A percentile compares a stretch with the other conserved stretches of the same genome.
phyloP scores from a whole-genome alignment of 2,329 filamentous ascomycete species.

The Emmonsia crescens region DNA sequence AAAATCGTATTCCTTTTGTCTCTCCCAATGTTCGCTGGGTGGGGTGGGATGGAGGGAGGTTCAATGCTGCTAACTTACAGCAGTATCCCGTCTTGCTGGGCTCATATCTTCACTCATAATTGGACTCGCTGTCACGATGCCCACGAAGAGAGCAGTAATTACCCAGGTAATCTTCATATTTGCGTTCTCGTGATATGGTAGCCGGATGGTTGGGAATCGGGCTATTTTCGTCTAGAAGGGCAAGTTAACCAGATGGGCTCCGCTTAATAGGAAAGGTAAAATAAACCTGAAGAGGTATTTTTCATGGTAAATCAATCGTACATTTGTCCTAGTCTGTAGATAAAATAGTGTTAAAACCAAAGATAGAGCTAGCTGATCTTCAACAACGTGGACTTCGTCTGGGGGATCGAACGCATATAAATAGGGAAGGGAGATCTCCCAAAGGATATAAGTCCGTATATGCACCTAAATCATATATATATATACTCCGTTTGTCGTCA shows the following conservation, averaged over 20 bases:
- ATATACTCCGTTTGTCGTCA: too few species aligned
- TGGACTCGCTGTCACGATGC: not conserved
- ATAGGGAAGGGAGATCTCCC: not conserved
- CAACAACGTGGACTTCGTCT: not conserved
- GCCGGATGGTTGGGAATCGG: not conserved
- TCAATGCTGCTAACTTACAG: not conserved
- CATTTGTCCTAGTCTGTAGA: not conserved
- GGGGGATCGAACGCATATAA: not conserved
- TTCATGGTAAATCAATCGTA: not conserved
- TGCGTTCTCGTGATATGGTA: not conserved
- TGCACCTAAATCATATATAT: too few species aligned
- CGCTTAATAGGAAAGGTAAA: too few species aligned
- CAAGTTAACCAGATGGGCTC: not conserved
- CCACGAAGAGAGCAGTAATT: not conserved
- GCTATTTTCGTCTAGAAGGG: not conserved
- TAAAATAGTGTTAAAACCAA: not conserved
- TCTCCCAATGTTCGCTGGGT: not conserved
- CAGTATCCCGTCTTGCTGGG: not conserved
- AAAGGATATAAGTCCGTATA: too few species aligned
- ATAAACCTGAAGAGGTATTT: too few species aligned
- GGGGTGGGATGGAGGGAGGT: not conserved
- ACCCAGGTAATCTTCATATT: constrained; percentile 4
- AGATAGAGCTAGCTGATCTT: not conserved
- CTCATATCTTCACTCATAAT: not conserved
- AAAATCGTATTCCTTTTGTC: not conserved